phyloP scores from a whole-genome alignment of 1,284 basidiomycete genomes.

The Ganoderma boninense region DNA sequence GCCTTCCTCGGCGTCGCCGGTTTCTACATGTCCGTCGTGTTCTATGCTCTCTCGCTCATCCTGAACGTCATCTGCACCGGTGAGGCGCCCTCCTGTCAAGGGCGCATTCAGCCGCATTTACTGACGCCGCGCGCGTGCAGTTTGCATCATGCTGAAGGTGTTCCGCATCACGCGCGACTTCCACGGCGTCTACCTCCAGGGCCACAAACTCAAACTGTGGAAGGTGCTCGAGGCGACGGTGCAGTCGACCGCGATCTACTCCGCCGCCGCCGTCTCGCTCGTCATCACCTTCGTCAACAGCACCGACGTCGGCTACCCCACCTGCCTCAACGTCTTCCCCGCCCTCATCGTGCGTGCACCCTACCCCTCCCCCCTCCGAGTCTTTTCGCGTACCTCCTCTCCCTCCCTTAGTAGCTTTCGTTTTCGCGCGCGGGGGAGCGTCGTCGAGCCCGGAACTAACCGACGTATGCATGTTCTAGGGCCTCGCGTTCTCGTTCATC shows the following conservation, averaged over 20 bases:
- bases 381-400: not conserved
- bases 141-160: constrained; percentile 13
- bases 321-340: constrained; percentile 20
- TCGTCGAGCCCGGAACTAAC: not conserved
- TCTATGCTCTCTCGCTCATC: constrained; percentile 17
- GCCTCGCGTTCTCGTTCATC: constrained; percentile 22
- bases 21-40: constrained; percentile 23
- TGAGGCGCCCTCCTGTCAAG: not conserved
- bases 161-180: constrained; percentile 22
- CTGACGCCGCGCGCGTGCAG: not conserved
- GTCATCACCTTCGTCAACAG: constrained; percentile 24
- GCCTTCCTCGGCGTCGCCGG: constrained; percentile 18
- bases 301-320: constrained; percentile 20
- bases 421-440: no score
- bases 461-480: not conserved
- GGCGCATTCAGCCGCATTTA: not conserved
- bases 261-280: constrained; percentile 18
- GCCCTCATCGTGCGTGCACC: constrained; percentile 15
- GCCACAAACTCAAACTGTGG: constrained; percentile 19
- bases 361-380: not conserved
- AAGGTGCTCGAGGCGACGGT: constrained; percentile 23
- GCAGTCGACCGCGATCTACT: constrained; percentile 24
- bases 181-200: constrained; percentile 9
- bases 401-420: no score
- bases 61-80: constrained; percentile 22